Conservation (phyloP, 179 eudicot species). For the Beta corolliflora region DNA sequence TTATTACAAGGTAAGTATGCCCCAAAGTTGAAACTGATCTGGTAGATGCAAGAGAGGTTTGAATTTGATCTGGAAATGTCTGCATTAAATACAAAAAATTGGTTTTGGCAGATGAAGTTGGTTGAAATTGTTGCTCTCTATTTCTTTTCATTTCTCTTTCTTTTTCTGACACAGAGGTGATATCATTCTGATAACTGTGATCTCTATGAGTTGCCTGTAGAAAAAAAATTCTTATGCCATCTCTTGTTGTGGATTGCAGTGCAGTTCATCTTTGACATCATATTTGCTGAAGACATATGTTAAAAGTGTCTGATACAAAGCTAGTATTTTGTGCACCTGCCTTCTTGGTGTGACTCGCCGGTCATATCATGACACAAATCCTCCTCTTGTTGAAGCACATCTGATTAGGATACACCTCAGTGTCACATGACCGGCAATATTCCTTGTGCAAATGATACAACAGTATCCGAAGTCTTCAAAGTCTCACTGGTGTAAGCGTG, state of each 20-base stretch:
- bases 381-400: not conserved
- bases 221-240: constrained; percentile 1
- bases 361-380: no score
- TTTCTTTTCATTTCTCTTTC: not conserved
- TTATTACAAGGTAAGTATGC: no score
- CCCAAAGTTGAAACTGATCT: not conserved
- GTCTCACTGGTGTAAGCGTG: not conserved
- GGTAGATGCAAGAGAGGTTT: constrained; percentile 1
- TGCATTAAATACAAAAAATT: not conserved
- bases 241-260: constrained; percentile 48
- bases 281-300: constrained; percentile 69
- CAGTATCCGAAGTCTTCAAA: not conserved
- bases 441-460: not conserved
- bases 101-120: not conserved
- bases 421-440: not conserved
- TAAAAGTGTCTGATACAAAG: constrained; percentile 38
- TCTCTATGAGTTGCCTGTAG: constrained; percentile 6
- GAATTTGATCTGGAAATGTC: not conserved
- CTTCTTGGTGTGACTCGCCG: not conserved
- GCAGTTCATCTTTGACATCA: constrained; percentile 53
- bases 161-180: not conserved
- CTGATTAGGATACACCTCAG: not conserved
- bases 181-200: not conserved
- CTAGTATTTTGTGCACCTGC: not conserved
- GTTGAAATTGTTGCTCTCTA: not conserved